These are phyloP conservation scores for Venturia pyrina DNA, from an alignment of 2,329 filamentous ascomycete species.

Conservation along the genomic window DNA sequence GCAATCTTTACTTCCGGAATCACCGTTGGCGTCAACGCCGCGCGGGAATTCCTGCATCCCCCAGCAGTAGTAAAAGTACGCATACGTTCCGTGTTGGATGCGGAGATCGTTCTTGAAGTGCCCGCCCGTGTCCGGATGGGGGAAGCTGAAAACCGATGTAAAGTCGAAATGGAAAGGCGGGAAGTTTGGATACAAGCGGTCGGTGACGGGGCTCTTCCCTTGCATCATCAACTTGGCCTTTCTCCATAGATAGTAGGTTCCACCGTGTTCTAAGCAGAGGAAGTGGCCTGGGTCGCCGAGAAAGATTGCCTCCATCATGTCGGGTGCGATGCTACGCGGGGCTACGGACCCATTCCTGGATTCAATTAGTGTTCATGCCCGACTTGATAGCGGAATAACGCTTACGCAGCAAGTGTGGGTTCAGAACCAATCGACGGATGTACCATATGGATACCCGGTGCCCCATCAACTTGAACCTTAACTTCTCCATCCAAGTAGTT, in stretches of 20 bases:
- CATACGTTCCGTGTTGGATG: not conserved
- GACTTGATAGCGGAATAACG: not conserved
- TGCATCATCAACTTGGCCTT: not conserved
- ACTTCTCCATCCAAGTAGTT: not conserved
- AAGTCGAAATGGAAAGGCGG: not conserved
- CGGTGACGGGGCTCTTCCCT: not conserved
- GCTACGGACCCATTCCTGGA: not conserved
- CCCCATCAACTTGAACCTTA: not conserved
- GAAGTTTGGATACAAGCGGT: not conserved
- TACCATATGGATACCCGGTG: not conserved
- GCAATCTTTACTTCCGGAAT: not conserved
- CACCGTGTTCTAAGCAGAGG: not conserved
- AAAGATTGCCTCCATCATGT: slow-evolving; percentile 2
- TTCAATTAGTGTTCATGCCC: not conserved
- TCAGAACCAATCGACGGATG: not conserved
- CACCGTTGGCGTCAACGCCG: not conserved
- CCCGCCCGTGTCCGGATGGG: not conserved
- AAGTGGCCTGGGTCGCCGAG: not conserved
- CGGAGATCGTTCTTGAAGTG: too few species aligned
- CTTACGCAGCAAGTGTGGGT: not conserved
- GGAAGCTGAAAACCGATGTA: too few species aligned
- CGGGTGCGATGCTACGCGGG: not conserved
- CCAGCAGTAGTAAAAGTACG: not conserved
- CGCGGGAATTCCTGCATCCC: not conserved
- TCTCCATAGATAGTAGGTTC: not conserved